Base-by-base conservation (phyloP, 192 early-diverging fungal species). In the Coemansia asiatica region DNA sequence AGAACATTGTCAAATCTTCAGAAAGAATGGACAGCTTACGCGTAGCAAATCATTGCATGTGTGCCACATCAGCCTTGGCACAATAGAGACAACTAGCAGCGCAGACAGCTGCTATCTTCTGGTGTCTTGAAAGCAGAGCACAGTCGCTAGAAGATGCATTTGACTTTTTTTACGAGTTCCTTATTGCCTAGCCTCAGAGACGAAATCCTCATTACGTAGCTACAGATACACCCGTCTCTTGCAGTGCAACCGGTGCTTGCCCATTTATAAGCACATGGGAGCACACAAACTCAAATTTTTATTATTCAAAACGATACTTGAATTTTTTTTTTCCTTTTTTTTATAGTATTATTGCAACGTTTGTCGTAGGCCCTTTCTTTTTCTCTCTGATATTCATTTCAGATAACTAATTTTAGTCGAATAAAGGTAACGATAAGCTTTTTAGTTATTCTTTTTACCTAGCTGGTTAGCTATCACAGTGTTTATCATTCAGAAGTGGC, bases 1-100 rank as follows among this genome's bases (percentile, higher is more conserved):
- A 51, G 50, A 51, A 51, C 56, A 58, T 58, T 35, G 19, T 29
- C 56, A 28, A 9, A 36, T 10, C 35, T 36, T 21, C 6, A 51
- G 19, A 21, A 19, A 51, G 18, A 51, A 51, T 51, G 50, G 9
- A 21, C 8, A 9, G n/a, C 50, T 21, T 8, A 51, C 50, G 50
- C 50, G 50, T 51, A 51, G 50, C 21, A 51, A 51, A 63, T 50
- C 49, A 50, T 28, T 27, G 47, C 60, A 46, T 35, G 60, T 25
- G 44, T 61, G 61, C 47, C 61, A 63, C 61, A 63, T 50, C 31
- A 63, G 47, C 50, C 2, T 51, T 51, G 21, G 50, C 50, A 23
- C 23, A 23, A 51, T 51, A 10, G 50, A 10, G n/a, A n/a, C n/a
- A 18, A 21, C 10, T 23, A 51, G 49, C 44, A 50, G 46, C 25